Evolutionary conservation across 352 stramenopile genomes (phyloP).

Genomic region (Phytophthora ramorum): DNA sequence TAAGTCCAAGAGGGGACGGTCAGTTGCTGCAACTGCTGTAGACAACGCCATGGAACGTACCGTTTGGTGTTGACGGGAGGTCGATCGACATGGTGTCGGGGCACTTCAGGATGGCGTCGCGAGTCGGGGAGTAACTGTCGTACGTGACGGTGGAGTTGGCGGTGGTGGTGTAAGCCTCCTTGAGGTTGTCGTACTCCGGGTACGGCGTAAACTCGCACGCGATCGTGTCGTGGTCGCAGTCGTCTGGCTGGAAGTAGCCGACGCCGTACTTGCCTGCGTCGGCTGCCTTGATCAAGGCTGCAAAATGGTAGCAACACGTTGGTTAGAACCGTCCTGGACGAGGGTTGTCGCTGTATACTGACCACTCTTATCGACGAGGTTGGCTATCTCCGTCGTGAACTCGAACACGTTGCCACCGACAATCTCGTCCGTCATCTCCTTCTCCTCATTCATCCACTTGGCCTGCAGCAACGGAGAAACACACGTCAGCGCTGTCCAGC

Average conservation of each 20-base stretch:
- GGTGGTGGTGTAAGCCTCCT: constrained; percentile 77
- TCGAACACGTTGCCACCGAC: constrained; percentile 82
- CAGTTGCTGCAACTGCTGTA: constrained; percentile 15
- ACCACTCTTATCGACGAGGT: constrained; percentile 49
- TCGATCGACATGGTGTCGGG: constrained; percentile 44
- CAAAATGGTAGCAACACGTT: background rate
- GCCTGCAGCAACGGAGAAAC: constrained; percentile 26
- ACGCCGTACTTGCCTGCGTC: constrained; percentile 78
- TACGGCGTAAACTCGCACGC: constrained; percentile 71
- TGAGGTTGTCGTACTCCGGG: constrained; percentile 77
- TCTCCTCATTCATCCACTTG: constrained; percentile 81
- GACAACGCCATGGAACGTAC: constrained; percentile 24
- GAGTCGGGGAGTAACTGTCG: constrained; percentile 44
- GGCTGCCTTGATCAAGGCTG: constrained; percentile 48
- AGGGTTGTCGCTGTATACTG: background rate
- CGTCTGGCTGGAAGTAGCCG: constrained; percentile 72
- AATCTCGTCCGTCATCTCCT: constrained; percentile 68
- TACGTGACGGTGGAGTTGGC: constrained; percentile 57
- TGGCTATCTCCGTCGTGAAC: constrained; percentile 71
- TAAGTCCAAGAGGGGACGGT: constrained; percentile 3
- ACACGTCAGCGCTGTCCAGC: background rate
- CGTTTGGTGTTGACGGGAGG: constrained; percentile 41
- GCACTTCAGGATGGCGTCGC: constrained; percentile 49
- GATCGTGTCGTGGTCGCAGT: constrained; percentile 69
- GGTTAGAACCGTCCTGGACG: background rate